These are phyloP conservation scores for Ophiosphaerella korrae DNA, from an alignment of 2,329 filamentous ascomycete species.

Conservation along the genomic window DNA sequence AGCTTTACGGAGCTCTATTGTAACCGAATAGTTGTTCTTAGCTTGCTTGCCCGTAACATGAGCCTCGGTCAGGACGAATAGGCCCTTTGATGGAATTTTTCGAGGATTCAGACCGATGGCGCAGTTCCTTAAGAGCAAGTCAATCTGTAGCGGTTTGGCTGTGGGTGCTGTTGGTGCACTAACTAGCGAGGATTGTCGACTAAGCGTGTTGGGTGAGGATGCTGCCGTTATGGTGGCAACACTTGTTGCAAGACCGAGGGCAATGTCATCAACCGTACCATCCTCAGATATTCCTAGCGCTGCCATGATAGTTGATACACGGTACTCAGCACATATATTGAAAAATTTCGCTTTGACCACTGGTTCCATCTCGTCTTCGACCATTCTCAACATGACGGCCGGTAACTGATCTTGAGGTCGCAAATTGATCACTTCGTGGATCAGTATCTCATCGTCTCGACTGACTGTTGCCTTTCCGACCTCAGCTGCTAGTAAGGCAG, in stretches of 20 bases:
- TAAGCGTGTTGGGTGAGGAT: constrained; percentile 54
- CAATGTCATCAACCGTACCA: constrained; percentile 68
- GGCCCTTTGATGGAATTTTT: constrained; percentile 73
- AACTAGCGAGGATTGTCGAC: constrained; percentile 35
- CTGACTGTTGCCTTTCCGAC: constrained; percentile 65
- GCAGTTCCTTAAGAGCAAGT: constrained; percentile 80
- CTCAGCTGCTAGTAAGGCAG: constrained; percentile 80
- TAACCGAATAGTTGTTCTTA: constrained; percentile 66
- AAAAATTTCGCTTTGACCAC: constrained; percentile 85
- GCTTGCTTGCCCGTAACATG: constrained; percentile 71
- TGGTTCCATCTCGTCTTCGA: constrained; percentile 93
- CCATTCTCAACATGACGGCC: constrained; percentile 85
- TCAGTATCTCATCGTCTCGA: constrained; percentile 74
- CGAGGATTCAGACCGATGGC: constrained; percentile 84
- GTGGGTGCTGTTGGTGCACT: constrained; percentile 24
- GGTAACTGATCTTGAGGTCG: constrained; percentile 54
- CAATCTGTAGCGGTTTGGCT: constrained; percentile 61
- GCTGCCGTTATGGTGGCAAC: constrained; percentile 76
- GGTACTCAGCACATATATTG: constrained; percentile 86
- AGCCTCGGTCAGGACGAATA: constrained; percentile 79
- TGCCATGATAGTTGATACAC: constrained; percentile 80
- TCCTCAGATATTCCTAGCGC: constrained; percentile 72
- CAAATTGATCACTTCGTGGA: constrained; percentile 64
- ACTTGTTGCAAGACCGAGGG: constrained; percentile 76
- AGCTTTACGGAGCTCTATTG: constrained; percentile 75